A percentile compares a stretch with the other conserved stretches of the same genome.
These are phyloP conservation scores for Exophiala viscosa DNA, from an alignment of 2,329 filamentous ascomycete genomes.

Conservation along the genomic window DNA sequence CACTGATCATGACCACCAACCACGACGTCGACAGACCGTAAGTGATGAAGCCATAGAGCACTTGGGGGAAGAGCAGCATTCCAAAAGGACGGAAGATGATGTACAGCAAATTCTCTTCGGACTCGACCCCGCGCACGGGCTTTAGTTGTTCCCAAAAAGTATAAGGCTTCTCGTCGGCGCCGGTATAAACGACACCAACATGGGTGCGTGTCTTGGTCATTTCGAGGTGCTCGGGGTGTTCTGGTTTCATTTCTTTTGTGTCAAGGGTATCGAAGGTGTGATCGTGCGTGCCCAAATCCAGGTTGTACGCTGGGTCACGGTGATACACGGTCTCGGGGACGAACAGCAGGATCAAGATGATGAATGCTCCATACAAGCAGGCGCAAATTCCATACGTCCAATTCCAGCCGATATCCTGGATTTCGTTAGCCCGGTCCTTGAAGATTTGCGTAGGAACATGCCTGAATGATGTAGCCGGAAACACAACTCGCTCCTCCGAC, in stretches of 20 bases:
- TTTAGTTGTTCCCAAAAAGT: constrained; percentile 19
- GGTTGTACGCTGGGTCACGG: constrained; percentile 25
- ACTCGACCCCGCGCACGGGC: constrained; percentile 18
- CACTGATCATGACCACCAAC: constrained; percentile 26
- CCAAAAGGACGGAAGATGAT: constrained; percentile 32
- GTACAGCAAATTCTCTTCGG: constrained; percentile 21
- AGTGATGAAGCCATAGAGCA: constrained; percentile 33
- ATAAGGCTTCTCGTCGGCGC: constrained; percentile 17
- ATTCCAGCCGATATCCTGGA: constrained; percentile 26
- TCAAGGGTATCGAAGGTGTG: constrained; percentile 17
- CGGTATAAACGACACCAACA: constrained; percentile 18
- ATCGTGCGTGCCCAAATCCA: constrained; percentile 23
- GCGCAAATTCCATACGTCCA: constrained; percentile 21
- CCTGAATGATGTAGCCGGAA: constrained; percentile 36
- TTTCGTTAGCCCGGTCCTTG: neutral
- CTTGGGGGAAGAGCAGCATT: constrained; percentile 33
- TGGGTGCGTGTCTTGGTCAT: constrained; percentile 8
- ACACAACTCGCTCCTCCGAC: constrained; percentile 39
- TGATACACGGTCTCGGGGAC: constrained; percentile 22
- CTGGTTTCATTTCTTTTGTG: constrained; percentile 9
- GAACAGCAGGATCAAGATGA: constrained; percentile 18
- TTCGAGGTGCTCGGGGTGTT: constrained; percentile 17
- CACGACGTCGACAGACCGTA: constrained; percentile 21
- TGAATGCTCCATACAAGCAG: constrained; percentile 11
- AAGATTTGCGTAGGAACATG: constrained; percentile 30